Base-by-base conservation (phyloP, 1,284 basidiomycete species). In the Microbotryomycetes sp. region DNA sequence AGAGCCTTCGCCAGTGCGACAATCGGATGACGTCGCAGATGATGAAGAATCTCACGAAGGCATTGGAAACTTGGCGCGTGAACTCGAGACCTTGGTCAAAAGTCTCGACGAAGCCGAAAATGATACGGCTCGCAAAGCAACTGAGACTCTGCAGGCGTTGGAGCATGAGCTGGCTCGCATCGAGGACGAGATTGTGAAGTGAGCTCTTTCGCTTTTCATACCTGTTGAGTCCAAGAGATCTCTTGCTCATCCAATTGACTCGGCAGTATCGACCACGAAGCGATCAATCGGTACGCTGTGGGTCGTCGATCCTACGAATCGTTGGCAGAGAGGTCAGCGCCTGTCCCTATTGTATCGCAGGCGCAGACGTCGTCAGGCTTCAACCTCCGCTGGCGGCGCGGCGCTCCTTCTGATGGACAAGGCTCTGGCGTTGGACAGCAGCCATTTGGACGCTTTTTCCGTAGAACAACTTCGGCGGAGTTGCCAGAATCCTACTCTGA, bases 211-310 rank as follows among this genome's bases (percentile, higher is more conserved):
- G 29, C 26, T 19, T 46, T 53, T 3, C 19, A 23, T 23, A 25
- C 3, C 12, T 29, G 16, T 49, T 49, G 5, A 23, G 3, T 14
- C 47, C 22, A 3, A 16, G 32, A 14, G n/a, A 6, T 4, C 51
- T 7, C 28, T n/a, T 45, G 2, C 36, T 42, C 36, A 42, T 42
- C 12, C 9, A 19, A 3, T n/a, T 19, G 1, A 6, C 36, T 14
- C n/a, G 14, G 5, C 58, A 68, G 66, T 28, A 54, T 69, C 36
- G 67, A 69, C 42, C 65, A 65, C 49, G 67, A 69, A 25, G 67
- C 66, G 29, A 49, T 61, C 6, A 60, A 66, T 50, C 57, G 64
- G 36, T 53, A 59, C 60, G 47, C 54, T 25, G 56, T 59, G 52
- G 55, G 51, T 19, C 30, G 54, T 7, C 60, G 56, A 31, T 49